Evolutionary conservation across 176 grass and related monocot species (phyloP).

Genomic region (Musa troglodytarum): DNA sequence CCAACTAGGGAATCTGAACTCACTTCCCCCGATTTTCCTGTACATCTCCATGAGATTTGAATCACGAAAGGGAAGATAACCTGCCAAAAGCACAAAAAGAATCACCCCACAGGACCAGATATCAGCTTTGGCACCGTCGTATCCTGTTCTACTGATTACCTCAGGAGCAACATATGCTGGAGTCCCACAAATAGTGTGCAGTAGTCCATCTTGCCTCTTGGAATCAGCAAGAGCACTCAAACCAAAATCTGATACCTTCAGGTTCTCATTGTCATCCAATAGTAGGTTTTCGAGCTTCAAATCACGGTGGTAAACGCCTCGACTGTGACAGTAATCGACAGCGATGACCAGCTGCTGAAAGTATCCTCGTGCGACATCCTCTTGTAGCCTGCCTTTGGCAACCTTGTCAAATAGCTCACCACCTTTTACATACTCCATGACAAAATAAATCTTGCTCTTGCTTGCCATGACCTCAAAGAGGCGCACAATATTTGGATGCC

Average conservation of each 20-base stretch:
- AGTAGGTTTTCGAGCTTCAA: slow-evolving; percentile 8
- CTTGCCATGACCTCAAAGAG: too few relatives aligned
- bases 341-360: slow-evolving; percentile 35
- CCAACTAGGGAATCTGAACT: slow-evolving; percentile 2
- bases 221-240: neutral
- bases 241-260: slow-evolving; percentile 11
- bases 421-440: slow-evolving; percentile 43
- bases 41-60: slow-evolving; percentile 2
- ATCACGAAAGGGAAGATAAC: neutral
- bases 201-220: too few relatives aligned
- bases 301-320: too few relatives aligned
- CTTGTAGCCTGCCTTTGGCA: slow-evolving; percentile 13
- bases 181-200: too few relatives aligned
- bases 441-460: slow-evolving; percentile 41
- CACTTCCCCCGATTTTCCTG: neutral
- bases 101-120: too few relatives aligned
- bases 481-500: too few relatives aligned
- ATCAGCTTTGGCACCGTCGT: too few relatives aligned
- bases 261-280: neutral
- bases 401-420: too few relatives aligned
- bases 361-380: slow-evolving; percentile 30
- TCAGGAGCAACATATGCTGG: too few relatives aligned
- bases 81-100: too few relatives aligned
- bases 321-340: slow-evolving; percentile 28
- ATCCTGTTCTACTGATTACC: too few relatives aligned